These are phyloP conservation scores for Beauveria australis DNA, from an alignment of 2,329 filamentous ascomycete genomes.

Conservation along the genomic window DNA sequence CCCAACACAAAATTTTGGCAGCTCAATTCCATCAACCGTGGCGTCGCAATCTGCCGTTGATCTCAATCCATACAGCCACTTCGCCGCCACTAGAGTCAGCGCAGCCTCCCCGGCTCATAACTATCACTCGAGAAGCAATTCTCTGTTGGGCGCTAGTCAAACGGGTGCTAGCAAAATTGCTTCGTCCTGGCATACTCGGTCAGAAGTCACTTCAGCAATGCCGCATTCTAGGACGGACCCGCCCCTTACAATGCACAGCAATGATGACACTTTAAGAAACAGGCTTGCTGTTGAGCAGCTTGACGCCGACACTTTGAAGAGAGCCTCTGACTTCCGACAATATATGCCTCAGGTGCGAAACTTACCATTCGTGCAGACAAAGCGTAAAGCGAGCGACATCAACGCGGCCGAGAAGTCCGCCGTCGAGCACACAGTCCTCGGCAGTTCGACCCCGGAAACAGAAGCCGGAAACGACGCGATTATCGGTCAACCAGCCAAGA, in stretches of 20 bases:
- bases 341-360: slow-evolving; percentile 8
- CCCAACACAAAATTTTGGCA: background rate
- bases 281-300: background rate
- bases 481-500: background rate
- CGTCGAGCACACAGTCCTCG: background rate
- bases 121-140: background rate
- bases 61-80: slow-evolving; percentile 4
- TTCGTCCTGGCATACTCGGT: background rate
- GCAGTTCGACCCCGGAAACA: background rate
- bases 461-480: background rate
- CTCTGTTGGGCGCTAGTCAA: background rate
- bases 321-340: slow-evolving; percentile 17
- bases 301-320: background rate
- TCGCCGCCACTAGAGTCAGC: background rate
- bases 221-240: background rate
- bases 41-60: background rate
- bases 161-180: background rate
- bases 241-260: no score
- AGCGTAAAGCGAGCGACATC: background rate
- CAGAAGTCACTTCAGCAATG: background rate
- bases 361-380: background rate
- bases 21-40: background rate
- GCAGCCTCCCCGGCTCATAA: background rate
- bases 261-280: no score
- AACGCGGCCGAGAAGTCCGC: background rate